Conservation (phyloP, 192 early-diverging fungal species). For the Coemansia sp. region DNA sequence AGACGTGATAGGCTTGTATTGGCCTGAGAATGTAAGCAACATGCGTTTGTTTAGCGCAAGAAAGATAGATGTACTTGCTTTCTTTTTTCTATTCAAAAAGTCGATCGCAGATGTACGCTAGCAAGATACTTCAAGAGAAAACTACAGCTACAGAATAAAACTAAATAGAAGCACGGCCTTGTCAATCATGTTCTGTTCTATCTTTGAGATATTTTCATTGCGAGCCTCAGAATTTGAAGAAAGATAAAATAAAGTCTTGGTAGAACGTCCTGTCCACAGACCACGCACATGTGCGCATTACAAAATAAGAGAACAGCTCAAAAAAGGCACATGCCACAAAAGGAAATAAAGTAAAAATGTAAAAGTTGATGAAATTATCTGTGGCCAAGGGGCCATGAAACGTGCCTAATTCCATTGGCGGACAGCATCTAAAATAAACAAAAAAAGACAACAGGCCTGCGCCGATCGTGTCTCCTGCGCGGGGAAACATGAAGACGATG, state of each 20-base stretch:
- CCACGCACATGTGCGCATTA: neutral
- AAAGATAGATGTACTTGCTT: too few relatives aligned
- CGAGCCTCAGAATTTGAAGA: neutral
- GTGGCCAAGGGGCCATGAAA: too few relatives aligned
- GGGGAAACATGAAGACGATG: too few relatives aligned
- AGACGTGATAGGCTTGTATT: conserved; percentile 1
- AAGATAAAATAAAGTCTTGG: neutral
- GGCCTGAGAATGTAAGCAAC: too few relatives aligned
- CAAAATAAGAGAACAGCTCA: neutral
- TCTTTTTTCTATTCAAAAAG: too few relatives aligned
- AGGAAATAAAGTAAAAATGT: conserved; percentile 13
- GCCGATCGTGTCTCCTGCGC: too few relatives aligned
- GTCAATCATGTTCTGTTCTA: neutral
- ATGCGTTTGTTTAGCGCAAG: neutral
- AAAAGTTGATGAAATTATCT: neutral
- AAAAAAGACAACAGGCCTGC: too few relatives aligned
- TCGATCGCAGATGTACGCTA: neutral
- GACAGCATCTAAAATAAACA: too few relatives aligned
- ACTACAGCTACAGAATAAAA: neutral
- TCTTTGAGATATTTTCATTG: neutral
- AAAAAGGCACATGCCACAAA: neutral
- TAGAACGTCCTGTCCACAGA: neutral
- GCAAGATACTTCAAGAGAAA: neutral
- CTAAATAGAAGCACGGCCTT: neutral
- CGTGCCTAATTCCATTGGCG: too few relatives aligned